A percentile compares a stretch with the other conserved stretches of the same genome.
Evolutionary conservation across 139 green algal genomes (phyloP).

Genomic region (Chlamydomonas sp.): DNA sequence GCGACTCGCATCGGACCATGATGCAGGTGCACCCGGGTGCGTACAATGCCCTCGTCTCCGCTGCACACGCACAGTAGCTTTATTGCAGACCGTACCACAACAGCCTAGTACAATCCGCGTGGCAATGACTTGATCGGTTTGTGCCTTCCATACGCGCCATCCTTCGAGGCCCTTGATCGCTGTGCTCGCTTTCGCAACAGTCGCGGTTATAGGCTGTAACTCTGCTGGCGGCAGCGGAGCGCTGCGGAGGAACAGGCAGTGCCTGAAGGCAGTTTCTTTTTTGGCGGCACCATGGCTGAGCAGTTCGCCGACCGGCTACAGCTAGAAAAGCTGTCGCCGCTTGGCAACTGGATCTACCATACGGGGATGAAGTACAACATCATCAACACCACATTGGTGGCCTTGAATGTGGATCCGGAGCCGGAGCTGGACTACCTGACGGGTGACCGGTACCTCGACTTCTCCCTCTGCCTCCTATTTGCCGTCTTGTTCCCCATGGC

Average conservation of each 20-base stretch:
- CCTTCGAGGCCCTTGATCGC: too few relatives aligned
- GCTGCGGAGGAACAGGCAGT: too few relatives aligned
- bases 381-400: slow-evolving; percentile 6
- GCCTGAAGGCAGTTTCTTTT: too few relatives aligned
- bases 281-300: too few relatives aligned
- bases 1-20: neutral
- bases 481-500: slow-evolving; percentile 47
- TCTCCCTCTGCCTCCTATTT: slow-evolving; percentile 51
- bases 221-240: too few relatives aligned
- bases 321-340: slow-evolving; percentile 29
- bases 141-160: too few relatives aligned
- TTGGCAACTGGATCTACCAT: slow-evolving; percentile 19
- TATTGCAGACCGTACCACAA: neutral
- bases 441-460: slow-evolving; percentile 49
- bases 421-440: slow-evolving; percentile 30
- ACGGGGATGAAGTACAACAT: slow-evolving; percentile 4
- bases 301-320: neutral
- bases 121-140: neutral
- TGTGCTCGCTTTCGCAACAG: too few relatives aligned
- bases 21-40: neutral
- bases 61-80: neutral
- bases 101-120: neutral
- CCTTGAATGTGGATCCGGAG: slow-evolving; percentile 21
- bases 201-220: too few relatives aligned
- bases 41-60: too few relatives aligned